Conservation (phyloP, 129 eudicot species). For the Flaveria brownii region DNA sequence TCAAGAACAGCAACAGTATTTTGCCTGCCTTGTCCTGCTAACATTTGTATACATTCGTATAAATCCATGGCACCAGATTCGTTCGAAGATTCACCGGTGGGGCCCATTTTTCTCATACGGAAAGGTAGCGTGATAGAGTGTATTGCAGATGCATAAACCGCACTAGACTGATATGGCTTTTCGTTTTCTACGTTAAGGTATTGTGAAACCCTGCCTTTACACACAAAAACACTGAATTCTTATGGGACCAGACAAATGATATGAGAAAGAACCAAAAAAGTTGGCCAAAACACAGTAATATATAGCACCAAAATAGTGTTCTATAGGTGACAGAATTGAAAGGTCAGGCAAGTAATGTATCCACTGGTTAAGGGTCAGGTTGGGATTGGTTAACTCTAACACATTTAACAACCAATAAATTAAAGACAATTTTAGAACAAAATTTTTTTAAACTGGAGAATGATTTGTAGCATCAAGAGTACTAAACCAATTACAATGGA, state of each 20-base stretch:
- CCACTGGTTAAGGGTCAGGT: too few relatives aligned
- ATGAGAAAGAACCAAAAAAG: too few relatives aligned
- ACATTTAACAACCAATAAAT: too few relatives aligned
- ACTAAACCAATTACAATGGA: background rate
- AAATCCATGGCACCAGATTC: conserved; percentile 59
- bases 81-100: conserved; percentile 42
- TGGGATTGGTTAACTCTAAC: too few relatives aligned
- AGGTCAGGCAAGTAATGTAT: background rate
- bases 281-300: background rate
- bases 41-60: conserved; percentile 60
- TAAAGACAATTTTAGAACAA: too few relatives aligned
- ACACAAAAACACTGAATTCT: background rate
- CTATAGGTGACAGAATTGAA: background rate
- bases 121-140: conserved; percentile 83
- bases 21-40: conserved; percentile 80
- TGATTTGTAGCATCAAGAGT: background rate
- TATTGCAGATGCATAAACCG: conserved; percentile 86
- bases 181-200: conserved; percentile 56
- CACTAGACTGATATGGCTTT: conserved; percentile 80
- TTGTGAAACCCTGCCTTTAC: conserved; percentile 60
- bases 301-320: background rate
- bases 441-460: too few relatives aligned
- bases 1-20: conserved; percentile 67
- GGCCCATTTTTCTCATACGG: conserved; percentile 69
- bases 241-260: background rate